phyloP scores from a whole-genome alignment of 306 rosid genomes.

The Inga leiocalycina region DNA sequence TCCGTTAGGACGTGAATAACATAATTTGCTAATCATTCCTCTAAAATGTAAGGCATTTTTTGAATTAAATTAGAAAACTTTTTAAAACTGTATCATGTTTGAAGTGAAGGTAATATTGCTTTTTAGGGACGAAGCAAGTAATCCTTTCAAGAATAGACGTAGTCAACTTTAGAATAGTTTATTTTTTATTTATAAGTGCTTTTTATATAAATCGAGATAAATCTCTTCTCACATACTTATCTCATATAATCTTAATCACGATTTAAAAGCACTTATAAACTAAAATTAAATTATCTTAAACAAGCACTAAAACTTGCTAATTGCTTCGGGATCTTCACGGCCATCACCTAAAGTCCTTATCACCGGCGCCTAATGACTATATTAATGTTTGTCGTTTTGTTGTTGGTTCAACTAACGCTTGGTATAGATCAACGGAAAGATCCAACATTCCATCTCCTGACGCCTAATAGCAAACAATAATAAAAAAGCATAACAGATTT shows the following conservation, averaged over 20 bases:
- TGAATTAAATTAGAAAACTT: neutral
- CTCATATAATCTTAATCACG: no score
- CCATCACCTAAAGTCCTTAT: neutral
- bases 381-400: neutral
- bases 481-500: neutral
- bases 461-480: neutral
- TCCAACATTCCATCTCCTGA: neutral
- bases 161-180: neutral
- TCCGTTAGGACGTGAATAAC: neutral
- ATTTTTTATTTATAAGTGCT: no score
- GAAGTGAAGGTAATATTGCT: no score
- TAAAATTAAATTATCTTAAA: no score
- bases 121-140: neutral
- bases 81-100: neutral
- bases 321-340: neutral
- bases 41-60: no score
- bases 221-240: no score
- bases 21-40: neutral
- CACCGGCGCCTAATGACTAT: neutral
- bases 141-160: no score
- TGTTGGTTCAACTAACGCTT: slow-evolving; percentile 6
- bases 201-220: no score
- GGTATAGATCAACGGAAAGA: slow-evolving; percentile 15
- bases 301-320: neutral
- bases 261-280: no score